Evolutionary conservation across 352 stramenopile species (phyloP).

Genomic region (Phytopythium chamaehyphon): DNA sequence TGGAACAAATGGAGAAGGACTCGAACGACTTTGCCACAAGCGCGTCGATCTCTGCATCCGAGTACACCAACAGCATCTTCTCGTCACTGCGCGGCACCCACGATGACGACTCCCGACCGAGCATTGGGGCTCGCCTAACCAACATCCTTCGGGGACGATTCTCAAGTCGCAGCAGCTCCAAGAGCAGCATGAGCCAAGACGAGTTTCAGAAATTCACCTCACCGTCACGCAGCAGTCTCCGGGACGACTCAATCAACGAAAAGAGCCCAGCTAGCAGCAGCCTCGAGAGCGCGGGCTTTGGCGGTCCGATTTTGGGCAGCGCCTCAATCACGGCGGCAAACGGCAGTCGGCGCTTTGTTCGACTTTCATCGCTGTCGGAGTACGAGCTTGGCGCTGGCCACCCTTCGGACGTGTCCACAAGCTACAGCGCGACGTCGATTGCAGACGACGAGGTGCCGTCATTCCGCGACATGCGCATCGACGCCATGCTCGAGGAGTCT

Average conservation of each 20-base stretch:
- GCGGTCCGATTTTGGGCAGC: slow-evolving; percentile 16
- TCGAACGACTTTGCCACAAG: slow-evolving; percentile 25
- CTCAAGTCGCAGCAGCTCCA: slow-evolving; percentile 35
- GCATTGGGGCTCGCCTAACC: slow-evolving; percentile 48
- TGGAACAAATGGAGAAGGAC: slow-evolving; percentile 45
- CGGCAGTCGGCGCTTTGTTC: slow-evolving; percentile 29
- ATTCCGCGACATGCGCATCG: slow-evolving; percentile 40
- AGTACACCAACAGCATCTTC: slow-evolving; percentile 62
- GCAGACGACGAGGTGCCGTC: slow-evolving; percentile 34
- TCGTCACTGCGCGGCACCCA: slow-evolving; percentile 45
- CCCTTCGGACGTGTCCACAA: slow-evolving; percentile 33
- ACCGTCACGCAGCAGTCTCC: slow-evolving; percentile 25
- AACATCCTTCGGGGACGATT: slow-evolving; percentile 60
- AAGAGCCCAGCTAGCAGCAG: slow-evolving; percentile 15
- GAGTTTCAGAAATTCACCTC: slow-evolving; percentile 48
- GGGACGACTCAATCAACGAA: slow-evolving; percentile 24
- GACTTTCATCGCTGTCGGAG: slow-evolving; percentile 65
- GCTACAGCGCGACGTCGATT: slow-evolving; percentile 27
- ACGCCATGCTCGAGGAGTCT: slow-evolving; percentile 47
- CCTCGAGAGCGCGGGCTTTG: slow-evolving; percentile 18
- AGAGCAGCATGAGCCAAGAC: slow-evolving; percentile 24
- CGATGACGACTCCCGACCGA: slow-evolving; percentile 23
- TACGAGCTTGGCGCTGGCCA: slow-evolving; percentile 36
- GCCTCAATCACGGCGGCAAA: slow-evolving; percentile 13
- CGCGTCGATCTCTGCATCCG: slow-evolving; percentile 25